These are phyloP conservation scores for Rhynchospora pubera DNA, from an alignment of 176 grass and related monocot species.

Conservation along the genomic window DNA sequence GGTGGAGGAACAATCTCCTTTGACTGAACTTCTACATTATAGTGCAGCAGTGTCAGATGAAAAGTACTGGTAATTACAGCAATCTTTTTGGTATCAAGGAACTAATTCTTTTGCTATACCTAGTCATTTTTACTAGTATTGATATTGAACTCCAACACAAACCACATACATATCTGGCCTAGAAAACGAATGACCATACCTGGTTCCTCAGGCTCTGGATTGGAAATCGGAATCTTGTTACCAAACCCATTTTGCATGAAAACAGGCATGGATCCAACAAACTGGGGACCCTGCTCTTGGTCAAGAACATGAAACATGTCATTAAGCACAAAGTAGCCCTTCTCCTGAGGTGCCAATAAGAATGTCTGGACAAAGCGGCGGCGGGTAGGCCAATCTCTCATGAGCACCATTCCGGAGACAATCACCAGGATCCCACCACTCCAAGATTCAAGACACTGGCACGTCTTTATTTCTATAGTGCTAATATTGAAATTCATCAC, in stretches of 20 bases:
- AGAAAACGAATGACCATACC: slow-evolving; percentile 28
- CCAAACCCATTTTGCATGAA: slow-evolving; percentile 44
- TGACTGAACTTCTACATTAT: slow-evolving; percentile 50
- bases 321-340: slow-evolving; percentile 95
- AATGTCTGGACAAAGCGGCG: slow-evolving; percentile 90
- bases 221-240: not conserved
- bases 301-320: slow-evolving; percentile 94
- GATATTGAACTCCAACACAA: not conserved
- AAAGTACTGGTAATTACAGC: not conserved
- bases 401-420: slow-evolving; percentile 80
- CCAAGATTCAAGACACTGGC: slow-evolving; percentile 78
- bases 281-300: slow-evolving; percentile 64
- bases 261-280: slow-evolving; percentile 29
- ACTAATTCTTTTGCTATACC: not conserved
- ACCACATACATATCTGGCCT: not conserved
- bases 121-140: not conserved
- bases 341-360: slow-evolving; percentile 93
- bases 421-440: slow-evolving; percentile 71
- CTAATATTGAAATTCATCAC: slow-evolving; percentile 78
- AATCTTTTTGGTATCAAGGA: not conserved
- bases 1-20: slow-evolving; percentile 30
- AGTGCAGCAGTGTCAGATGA: not conserved
- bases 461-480: slow-evolving; percentile 87
- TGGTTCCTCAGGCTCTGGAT: slow-evolving; percentile 30
- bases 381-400: slow-evolving; percentile 52